Percentiles rank a stretch among this genome's conserved stretches.
phyloP scores from a whole-genome alignment of 345 rosid genomes.

The Melaleuca alternifolia region DNA sequence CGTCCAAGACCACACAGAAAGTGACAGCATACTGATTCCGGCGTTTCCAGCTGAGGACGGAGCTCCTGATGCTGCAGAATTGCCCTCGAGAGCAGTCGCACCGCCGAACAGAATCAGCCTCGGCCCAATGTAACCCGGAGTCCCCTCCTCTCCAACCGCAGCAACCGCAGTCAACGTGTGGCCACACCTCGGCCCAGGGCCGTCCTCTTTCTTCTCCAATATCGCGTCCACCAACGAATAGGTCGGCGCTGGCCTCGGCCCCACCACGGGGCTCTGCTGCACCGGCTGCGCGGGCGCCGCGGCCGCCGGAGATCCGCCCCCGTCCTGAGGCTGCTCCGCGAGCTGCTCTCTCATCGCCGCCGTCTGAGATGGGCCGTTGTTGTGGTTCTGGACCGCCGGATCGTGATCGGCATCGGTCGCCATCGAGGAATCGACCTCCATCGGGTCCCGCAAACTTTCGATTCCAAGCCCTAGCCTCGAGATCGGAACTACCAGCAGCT shows the following conservation, averaged over 20 bases:
- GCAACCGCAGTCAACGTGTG: conserved; percentile 93
- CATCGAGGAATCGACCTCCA: conserved; percentile 89
- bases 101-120: conserved; percentile 91
- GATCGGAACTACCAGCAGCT: conserved; percentile 47
- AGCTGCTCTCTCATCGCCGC: conserved; percentile 45
- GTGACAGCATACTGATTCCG: conserved; percentile 68
- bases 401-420: conserved; percentile 67
- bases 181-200: conserved; percentile 99
- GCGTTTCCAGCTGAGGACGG: conserved; percentile 97
- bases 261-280: conserved; percentile 49
- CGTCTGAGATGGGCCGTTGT: conserved; percentile 10
- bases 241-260: conserved; percentile 87
- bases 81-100: conserved; percentile 96
- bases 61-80: conserved; percentile 77
- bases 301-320: conserved; percentile 10
- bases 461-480: conserved; percentile 34
- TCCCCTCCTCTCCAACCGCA: conserved; percentile 91
- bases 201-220: conserved; percentile 91
- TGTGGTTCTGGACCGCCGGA: conserved; percentile 29
- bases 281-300: conserved; percentile 6
- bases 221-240: conserved; percentile 81
- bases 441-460: conserved; percentile 5
- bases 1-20: not conserved
- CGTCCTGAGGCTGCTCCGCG: conserved; percentile 18
- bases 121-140: conserved; percentile 77